Evolutionary conservation across 306 rosid species (phyloP).

Genomic region (Amphicarpaea edgeworthii): DNA sequence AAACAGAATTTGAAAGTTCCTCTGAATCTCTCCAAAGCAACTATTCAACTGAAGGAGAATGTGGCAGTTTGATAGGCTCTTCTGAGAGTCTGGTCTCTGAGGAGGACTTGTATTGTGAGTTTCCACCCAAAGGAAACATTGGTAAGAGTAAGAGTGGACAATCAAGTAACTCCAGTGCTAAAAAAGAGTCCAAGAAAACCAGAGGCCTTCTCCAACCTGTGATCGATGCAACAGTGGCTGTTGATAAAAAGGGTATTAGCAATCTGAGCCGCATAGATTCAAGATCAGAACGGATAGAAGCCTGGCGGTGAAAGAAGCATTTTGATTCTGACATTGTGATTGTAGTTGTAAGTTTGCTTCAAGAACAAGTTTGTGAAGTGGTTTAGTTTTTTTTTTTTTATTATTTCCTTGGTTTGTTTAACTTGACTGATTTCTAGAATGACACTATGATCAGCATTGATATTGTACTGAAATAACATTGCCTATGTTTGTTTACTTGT

Average conservation of each 20-base stretch:
- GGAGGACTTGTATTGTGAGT: constrained; percentile 47
- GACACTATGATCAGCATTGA: constrained; percentile 46
- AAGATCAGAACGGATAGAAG: constrained; percentile 66
- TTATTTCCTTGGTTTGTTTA: constrained; percentile 43
- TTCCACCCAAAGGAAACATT: constrained; percentile 48
- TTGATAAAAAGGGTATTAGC: constrained; percentile 65
- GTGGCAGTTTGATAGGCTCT: constrained; percentile 48
- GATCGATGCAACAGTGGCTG: constrained; percentile 42
- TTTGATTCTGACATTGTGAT: constrained; percentile 48
- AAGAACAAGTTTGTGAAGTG: constrained; percentile 54
- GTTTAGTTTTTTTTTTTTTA: constrained; percentile 38
- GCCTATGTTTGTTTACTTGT: constrained; percentile 35
- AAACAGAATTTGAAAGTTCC: constrained; percentile 47
- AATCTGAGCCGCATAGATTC: constrained; percentile 63
- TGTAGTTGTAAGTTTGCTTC: constrained; percentile 51
- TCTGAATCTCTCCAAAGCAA: constrained; percentile 38
- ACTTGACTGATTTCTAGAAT: constrained; percentile 48
- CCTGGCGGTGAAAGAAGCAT: constrained; percentile 72
- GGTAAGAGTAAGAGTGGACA: constrained; percentile 56
- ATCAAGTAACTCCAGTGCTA: constrained; percentile 54
- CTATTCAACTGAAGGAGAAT: constrained; percentile 50
- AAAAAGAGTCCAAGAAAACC: constrained; percentile 51
- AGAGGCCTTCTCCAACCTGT: constrained; percentile 48
- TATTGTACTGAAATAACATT: constrained; percentile 37
- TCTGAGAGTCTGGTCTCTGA: constrained; percentile 50